A percentile compares a stretch with the other conserved stretches of the same genome.
These are phyloP conservation scores for Oryza officinalis DNA, from an alignment of 176 grass and related monocot species.

Conservation along the genomic window DNA sequence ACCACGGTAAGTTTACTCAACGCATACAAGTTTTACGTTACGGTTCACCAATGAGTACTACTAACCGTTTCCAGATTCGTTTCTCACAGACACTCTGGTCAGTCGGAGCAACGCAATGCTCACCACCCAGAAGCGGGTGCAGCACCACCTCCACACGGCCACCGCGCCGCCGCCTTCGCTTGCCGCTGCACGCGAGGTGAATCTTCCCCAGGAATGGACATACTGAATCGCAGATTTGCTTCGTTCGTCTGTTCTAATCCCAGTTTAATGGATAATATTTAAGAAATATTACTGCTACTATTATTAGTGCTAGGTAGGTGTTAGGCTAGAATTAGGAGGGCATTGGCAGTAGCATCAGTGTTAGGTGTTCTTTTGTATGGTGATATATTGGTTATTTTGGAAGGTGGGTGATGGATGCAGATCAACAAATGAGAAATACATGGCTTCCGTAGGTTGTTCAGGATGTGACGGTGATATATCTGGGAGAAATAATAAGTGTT, in stretches of 20 bases:
- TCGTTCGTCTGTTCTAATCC: slow-evolving; percentile 16
- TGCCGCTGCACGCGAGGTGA: slow-evolving; percentile 15
- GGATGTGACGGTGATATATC: background rate
- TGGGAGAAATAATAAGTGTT: slow-evolving; percentile 23
- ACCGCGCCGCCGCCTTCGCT: background rate
- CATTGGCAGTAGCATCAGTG: slow-evolving; percentile 47
- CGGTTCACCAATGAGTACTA: background rate
- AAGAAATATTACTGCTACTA: slow-evolving; percentile 22
- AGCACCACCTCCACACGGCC: background rate
- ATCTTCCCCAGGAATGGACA: slow-evolving; percentile 86
- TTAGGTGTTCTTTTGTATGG: slow-evolving; percentile 61
- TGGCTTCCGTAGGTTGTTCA: slow-evolving; percentile 27
- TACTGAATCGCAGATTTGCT: slow-evolving; percentile 51
- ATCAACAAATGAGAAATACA: slow-evolving; percentile 28
- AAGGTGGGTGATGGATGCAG: slow-evolving; percentile 17
- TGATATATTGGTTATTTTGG: slow-evolving; percentile 69
- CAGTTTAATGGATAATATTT: slow-evolving; percentile 31
- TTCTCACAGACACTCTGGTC: slow-evolving; percentile 51
- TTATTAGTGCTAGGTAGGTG: slow-evolving; percentile 47
- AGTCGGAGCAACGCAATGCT: slow-evolving; percentile 59
- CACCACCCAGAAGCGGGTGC: slow-evolving; percentile 30
- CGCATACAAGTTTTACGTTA: background rate
- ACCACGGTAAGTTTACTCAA: slow-evolving; percentile 34
- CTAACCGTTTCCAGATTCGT: background rate
- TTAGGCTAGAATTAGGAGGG: slow-evolving; percentile 53